Evolutionary conservation across 257 asterid genomes (phyloP).

Genomic region (Fraxinus cuspidata): DNA sequence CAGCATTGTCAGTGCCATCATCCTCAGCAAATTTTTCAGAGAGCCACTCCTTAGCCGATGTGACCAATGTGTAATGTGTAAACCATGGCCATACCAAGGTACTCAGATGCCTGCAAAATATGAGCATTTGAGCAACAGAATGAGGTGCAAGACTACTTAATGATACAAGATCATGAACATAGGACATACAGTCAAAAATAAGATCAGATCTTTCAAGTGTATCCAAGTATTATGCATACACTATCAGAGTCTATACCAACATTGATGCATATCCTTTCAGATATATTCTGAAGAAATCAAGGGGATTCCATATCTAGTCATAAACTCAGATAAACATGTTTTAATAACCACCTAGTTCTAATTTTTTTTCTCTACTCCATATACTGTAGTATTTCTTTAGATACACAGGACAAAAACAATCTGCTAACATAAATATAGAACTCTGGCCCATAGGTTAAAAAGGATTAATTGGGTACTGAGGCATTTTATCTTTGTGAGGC

Average conservation of each 20-base stretch:
- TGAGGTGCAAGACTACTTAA: background rate
- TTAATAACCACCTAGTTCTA: background rate
- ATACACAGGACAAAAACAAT: background rate
- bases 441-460: background rate
- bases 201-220: background rate
- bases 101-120: constrained; percentile 63
- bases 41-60: constrained; percentile 96
- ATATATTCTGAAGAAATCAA: background rate
- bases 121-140: background rate
- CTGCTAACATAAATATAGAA: background rate
- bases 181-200: background rate
- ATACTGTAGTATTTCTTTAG: background rate
- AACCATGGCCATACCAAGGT: constrained; percentile 97
- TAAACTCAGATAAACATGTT: background rate
- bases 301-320: background rate
- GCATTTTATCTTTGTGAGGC: too few species aligned
- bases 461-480: too few species aligned
- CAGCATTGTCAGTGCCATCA: constrained; percentile 48
- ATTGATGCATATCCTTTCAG: background rate
- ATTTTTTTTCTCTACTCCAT: background rate
- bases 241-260: background rate
- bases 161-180: background rate
- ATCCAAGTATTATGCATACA: background rate
- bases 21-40: constrained; percentile 82
- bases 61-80: constrained; percentile 88